Percentiles rank a stretch among this genome's conserved stretches.
phyloP scores from a whole-genome alignment of 495 filamentous ascomycete species.

The Apiosordaria backusii region DNA sequence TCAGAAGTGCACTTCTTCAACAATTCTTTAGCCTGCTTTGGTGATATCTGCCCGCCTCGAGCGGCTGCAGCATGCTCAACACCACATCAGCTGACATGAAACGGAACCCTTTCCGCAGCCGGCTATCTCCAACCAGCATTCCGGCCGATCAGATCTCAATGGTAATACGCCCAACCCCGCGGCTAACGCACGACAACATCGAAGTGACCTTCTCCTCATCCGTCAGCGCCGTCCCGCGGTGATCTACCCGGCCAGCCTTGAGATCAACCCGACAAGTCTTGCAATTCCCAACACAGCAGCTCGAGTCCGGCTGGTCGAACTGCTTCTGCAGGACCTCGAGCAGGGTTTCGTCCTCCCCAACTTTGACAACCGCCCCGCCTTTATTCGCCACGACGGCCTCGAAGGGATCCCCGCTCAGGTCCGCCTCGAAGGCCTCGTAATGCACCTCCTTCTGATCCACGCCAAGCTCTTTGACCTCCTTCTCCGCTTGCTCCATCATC shows the following conservation, averaged over 20 bases:
- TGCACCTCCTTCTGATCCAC: conserved; percentile 48
- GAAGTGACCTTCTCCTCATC: conserved; percentile 41
- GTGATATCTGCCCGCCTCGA: background rate
- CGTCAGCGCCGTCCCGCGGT: conserved; percentile 48
- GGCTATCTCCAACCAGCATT: background rate
- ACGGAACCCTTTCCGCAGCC: background rate
- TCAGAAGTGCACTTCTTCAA: background rate
- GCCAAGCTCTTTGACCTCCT: conserved; percentile 33
- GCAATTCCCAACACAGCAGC: conserved; percentile 58
- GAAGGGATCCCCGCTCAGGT: conserved; percentile 53
- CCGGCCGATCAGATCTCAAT: conserved; percentile 39
- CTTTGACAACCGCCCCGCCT: conserved; percentile 28
- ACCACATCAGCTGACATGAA: background rate
- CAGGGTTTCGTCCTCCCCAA: conserved; percentile 43
- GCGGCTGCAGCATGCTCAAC: background rate
- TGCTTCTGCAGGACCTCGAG: conserved; percentile 39
- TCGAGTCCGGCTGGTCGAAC: conserved; percentile 45
- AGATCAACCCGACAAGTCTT: conserved; percentile 53
- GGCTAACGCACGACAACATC: conserved; percentile 49
- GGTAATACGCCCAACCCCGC: conserved; percentile 43
- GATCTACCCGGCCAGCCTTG: conserved; percentile 49
- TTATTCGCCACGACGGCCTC: conserved; percentile 44
- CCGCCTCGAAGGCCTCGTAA: conserved; percentile 53
- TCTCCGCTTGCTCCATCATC: conserved; percentile 46
- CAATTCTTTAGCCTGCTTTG: background rate